Percentiles rank a stretch among this genome's conserved stretches.
Conservation (phyloP, 2,329 filamentous ascomycete species). For the Cladosporium phlei region DNA sequence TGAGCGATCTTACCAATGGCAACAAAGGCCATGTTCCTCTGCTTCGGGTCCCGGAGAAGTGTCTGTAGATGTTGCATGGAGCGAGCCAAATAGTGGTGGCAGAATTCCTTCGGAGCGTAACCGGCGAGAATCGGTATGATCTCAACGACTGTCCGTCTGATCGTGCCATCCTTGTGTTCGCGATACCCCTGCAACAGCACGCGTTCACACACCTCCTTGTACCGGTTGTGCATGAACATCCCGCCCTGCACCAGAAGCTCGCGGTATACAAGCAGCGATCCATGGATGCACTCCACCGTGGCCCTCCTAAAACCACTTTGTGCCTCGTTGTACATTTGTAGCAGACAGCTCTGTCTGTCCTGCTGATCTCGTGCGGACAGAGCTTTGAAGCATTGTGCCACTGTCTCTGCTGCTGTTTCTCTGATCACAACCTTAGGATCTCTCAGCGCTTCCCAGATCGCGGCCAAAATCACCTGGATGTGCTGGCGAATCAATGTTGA, state of each 20-base stretch:
- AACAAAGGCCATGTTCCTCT: conserved; percentile 88
- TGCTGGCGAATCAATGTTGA: conserved; percentile 94
- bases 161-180: conserved; percentile 82
- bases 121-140: conserved; percentile 89
- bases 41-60: conserved; percentile 91
- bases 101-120: conserved; percentile 88
- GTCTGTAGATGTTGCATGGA: conserved; percentile 96
- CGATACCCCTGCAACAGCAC: conserved; percentile 72
- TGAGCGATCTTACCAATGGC: conserved; percentile 96
- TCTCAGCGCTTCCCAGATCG: conserved; percentile 90
- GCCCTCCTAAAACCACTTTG: conserved; percentile 72
- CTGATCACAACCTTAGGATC: conserved; percentile 88
- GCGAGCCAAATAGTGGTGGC: conserved; percentile 78
- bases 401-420: conserved; percentile 84
- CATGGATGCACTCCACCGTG: conserved; percentile 84
- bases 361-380: conserved; percentile 87
- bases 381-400: conserved; percentile 93
- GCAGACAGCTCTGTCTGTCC: conserved; percentile 83
- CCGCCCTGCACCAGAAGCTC: conserved; percentile 90
- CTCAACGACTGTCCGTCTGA: conserved; percentile 82
- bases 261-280: conserved; percentile 87
- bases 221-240: conserved; percentile 96
- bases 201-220: conserved; percentile 86
- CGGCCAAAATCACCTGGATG: conserved; percentile 89
- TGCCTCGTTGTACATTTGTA: conserved; percentile 83